Evolutionary conservation across 306 rosid species (phyloP), one percentile per base, ranked within the genome.

Genomic region (Quercus agrifolia): DNA sequence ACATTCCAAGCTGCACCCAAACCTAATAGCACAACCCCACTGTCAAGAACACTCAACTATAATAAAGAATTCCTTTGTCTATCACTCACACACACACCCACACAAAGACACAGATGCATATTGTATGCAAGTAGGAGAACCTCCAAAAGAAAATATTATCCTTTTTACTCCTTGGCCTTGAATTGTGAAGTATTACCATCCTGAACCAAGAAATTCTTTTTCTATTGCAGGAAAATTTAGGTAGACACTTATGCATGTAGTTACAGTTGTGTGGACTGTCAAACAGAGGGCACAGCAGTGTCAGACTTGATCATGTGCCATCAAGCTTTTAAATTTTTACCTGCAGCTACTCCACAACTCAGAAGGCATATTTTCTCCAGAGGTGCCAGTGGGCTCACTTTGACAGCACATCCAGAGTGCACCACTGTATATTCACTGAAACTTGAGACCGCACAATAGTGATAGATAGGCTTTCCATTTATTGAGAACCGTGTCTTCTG

Each of bases 391-490:
- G 88, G 82, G 85, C 83, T 84, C 82, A 95, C 76, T 88, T 89
- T 93, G 77, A 95, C 99, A 18, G 97, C 98, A 89, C 99, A 95
- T 75, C 99, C 99, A 12, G 96, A 90, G 86, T 95, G 97, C 79
- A 95, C 96, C 35, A 90, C 98, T 19, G 90, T 91, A 38, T 95
- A 95, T 77, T 92, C 97, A 55, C 98, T 92, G 88, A 95, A 95
- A 87, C 99, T 95, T 72, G 99, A 95, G 81, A 95, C 98, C 2
- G 91, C 99, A 81, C 98, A 95, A 85, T 92, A 95, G 78, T 95
- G 99, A 82, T 88, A 95, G 72, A 95, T 17, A 18, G 97, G 97
- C 77, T 86, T 87, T 78, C 98, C 97, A 75, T 90, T 91, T 77
- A 92, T 49, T n/a, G 90, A 84, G 84, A 95, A 95, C 68, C 99